phyloP scores from a whole-genome alignment of 257 asterid species.

The Ehretia macrophylla region DNA sequence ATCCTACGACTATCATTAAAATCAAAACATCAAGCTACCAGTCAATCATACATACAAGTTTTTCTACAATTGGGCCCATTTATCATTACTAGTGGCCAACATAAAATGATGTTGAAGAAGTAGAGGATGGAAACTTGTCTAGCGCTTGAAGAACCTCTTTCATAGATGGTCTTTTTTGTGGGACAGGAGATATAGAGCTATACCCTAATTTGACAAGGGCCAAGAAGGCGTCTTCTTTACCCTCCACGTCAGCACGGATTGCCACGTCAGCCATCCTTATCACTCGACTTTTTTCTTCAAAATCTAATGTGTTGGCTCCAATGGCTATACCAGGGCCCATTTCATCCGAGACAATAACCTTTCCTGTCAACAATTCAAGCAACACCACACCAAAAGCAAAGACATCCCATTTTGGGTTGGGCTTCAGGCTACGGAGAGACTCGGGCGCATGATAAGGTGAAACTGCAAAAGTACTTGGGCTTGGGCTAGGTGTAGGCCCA shows the following conservation, averaged over 20 bases:
- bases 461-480: conserved; percentile 64
- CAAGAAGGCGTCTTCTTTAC: conserved; percentile 72
- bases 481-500: conserved; percentile 82
- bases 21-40: conserved; percentile 16
- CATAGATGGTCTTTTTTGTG: conserved; percentile 89
- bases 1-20: neutral
- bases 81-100: conserved; percentile 34
- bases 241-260: conserved; percentile 80
- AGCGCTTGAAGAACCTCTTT: conserved; percentile 80
- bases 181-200: conserved; percentile 55
- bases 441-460: conserved; percentile 91
- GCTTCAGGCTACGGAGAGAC: conserved; percentile 84
- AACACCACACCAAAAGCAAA: conserved; percentile 72
- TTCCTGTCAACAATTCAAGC: conserved; percentile 70
- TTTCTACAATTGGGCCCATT: conserved; percentile 32
- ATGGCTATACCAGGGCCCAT: conserved; percentile 33
- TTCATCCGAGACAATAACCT: conserved; percentile 65
- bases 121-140: conserved; percentile 62
- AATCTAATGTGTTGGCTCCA: conserved; percentile 31
- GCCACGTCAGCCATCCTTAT: conserved; percentile 69
- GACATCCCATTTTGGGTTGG: conserved; percentile 87
- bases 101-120: conserved; percentile 29
- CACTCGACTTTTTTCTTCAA: conserved; percentile 49
- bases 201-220: conserved; percentile 66
- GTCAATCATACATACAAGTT: conserved; percentile 40